Conservation (phyloP, 768 basidiomycete genomes). For the Termitomyces sp. region DNA sequence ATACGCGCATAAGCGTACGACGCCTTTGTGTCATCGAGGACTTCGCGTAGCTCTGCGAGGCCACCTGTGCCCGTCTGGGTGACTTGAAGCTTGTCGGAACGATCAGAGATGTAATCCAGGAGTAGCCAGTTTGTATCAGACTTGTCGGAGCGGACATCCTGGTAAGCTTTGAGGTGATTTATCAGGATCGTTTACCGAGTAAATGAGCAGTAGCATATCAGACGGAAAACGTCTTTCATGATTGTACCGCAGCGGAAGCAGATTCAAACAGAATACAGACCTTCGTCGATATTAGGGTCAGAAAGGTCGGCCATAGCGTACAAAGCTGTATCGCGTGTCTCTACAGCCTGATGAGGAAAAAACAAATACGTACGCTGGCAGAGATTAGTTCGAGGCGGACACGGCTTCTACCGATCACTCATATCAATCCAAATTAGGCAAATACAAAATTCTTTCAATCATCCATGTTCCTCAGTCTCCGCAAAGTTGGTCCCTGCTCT, state of each 20-base stretch:
- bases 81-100: slow-evolving; percentile 75
- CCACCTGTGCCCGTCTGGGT: slow-evolving; percentile 78
- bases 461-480: slow-evolving; percentile 21
- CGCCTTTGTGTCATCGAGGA: slow-evolving; percentile 67
- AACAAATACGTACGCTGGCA: background rate
- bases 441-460: slow-evolving; percentile 2
- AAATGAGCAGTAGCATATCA: slow-evolving; percentile 2
- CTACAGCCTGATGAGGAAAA: background rate
- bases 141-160: slow-evolving; percentile 81
- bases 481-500: slow-evolving; percentile 12
- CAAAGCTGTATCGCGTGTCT: slow-evolving; percentile 1
- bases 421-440: slow-evolving; percentile 7
- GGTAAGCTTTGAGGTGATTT: slow-evolving; percentile 54
- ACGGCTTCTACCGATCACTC: slow-evolving; percentile 20
- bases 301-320: slow-evolving; percentile 71
- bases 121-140: slow-evolving; percentile 86
- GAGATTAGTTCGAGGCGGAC: background rate
- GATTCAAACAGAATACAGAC: slow-evolving; percentile 27
- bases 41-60: slow-evolving; percentile 67
- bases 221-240: slow-evolving; percentile 2
- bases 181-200: slow-evolving; percentile 19
- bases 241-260: background rate
- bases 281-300: slow-evolving; percentile 67
- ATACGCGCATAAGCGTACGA: slow-evolving; percentile 84
- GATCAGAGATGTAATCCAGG: slow-evolving; percentile 82